Evolutionary conservation across 2,329 filamentous ascomycete genomes (phyloP).

Genomic region (Hypoxylon sp.): DNA sequence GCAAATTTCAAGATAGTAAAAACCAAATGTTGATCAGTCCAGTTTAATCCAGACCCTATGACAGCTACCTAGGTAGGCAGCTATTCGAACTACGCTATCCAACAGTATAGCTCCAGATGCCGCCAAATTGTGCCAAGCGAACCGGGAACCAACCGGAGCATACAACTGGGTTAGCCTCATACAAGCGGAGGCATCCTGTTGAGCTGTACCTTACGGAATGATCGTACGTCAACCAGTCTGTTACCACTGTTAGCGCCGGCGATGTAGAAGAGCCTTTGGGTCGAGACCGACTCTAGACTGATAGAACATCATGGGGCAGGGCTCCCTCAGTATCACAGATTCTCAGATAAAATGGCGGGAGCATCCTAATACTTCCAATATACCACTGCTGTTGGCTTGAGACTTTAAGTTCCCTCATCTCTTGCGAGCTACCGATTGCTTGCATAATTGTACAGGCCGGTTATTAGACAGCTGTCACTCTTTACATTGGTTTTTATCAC

Average conservation of each 20-base stretch:
- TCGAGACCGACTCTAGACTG: conserved; percentile 2
- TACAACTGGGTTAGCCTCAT: neutral
- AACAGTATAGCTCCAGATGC: too few species aligned
- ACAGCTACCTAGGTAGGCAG: neutral
- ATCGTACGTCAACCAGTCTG: neutral
- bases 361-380: neutral
- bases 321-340: conserved; percentile 1
- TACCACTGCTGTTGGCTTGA: neutral
- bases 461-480: neutral
- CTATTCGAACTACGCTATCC: neutral
- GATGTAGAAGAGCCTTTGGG: neutral
- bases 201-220: neutral
- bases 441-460: neutral
- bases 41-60: neutral
- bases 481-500: neutral
- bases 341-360: neutral
- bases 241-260: neutral
- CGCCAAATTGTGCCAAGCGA: neutral
- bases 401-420: neutral
- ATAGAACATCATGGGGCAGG: neutral
- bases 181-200: neutral
- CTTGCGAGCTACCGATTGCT: too few species aligned
- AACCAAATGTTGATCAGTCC: neutral
- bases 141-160: neutral
- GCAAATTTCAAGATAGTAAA: neutral